Percentiles rank a stretch among this genome's conserved stretches.
These are phyloP conservation scores for Wickerhamiella allomyrinae DNA, from an alignment of 805 yeast species.

Conservation along the genomic window DNA sequence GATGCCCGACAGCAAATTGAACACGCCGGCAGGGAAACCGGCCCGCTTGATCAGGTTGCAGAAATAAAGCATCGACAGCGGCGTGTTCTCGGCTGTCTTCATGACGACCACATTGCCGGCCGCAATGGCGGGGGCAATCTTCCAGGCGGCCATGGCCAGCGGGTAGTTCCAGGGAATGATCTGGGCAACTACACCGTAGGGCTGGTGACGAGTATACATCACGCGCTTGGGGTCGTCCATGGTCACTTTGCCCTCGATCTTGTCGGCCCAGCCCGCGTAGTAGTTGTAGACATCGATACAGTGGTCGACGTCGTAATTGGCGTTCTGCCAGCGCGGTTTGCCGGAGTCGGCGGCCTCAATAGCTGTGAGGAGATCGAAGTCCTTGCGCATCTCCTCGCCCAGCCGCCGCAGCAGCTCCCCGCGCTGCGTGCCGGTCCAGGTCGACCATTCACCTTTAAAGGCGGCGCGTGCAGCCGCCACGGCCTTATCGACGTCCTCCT, in stretches of 20 bases:
- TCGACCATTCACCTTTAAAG: slow-evolving; percentile 52
- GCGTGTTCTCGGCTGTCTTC: slow-evolving; percentile 66
- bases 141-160: slow-evolving; percentile 62
- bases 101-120: slow-evolving; percentile 63
- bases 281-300: slow-evolving; percentile 44
- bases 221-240: slow-evolving; percentile 45
- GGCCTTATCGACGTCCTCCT: slow-evolving; percentile 70
- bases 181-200: slow-evolving; percentile 52
- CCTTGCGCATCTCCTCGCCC: slow-evolving; percentile 64
- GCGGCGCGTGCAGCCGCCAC: slow-evolving; percentile 77
- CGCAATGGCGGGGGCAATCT: slow-evolving; percentile 70
- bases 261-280: slow-evolving; percentile 66
- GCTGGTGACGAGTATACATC: slow-evolving; percentile 58
- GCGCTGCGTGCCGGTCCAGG: slow-evolving; percentile 51
- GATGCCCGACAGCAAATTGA: slow-evolving; percentile 55
- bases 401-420: slow-evolving; percentile 49
- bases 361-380: slow-evolving; percentile 57
- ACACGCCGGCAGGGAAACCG: slow-evolving; percentile 66
- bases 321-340: slow-evolving; percentile 37
- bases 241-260: slow-evolving; percentile 45
- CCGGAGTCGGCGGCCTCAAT: slow-evolving; percentile 88
- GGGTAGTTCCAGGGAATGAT: slow-evolving; percentile 68
- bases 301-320: slow-evolving; percentile 39
- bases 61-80: slow-evolving; percentile 49
- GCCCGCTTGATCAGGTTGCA: slow-evolving; percentile 47